Evolutionary conservation across 108 stramenopile species (phyloP).

Genomic region (Cyclotella kingstonii): DNA sequence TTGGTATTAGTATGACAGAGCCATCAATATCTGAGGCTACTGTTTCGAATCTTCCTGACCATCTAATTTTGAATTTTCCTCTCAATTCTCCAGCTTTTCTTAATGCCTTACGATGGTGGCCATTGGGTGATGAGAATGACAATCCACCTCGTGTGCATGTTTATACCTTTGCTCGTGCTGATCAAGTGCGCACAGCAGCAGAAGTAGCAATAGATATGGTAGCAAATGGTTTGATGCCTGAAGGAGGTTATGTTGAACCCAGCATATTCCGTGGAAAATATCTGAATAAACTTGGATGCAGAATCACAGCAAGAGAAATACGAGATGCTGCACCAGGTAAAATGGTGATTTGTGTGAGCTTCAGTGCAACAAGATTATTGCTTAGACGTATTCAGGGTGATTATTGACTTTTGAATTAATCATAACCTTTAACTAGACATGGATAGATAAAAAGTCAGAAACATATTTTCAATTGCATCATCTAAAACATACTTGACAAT

Average conservation of each 20-base stretch:
- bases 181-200: constrained; percentile 35
- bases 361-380: constrained; percentile 60
- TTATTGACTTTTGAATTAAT: constrained; percentile 28
- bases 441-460: no score
- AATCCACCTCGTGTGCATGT: constrained; percentile 55
- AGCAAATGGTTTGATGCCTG: constrained; percentile 63
- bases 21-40: constrained; percentile 6
- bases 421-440: no score
- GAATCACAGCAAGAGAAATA: constrained; percentile 63
- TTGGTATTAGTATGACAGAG: constrained; percentile 40
- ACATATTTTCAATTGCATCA: no score
- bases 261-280: constrained; percentile 53
- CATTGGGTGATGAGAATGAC: constrained; percentile 24
- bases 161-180: constrained; percentile 72
- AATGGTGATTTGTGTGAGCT: constrained; percentile 82
- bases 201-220: constrained; percentile 71
- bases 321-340: constrained; percentile 88
- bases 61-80: constrained; percentile 84
- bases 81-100: constrained; percentile 64
- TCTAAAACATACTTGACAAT: no score
- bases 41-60: constrained; percentile 56
- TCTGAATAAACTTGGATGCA: constrained; percentile 62
- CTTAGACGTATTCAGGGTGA: constrained; percentile 79
- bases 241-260: constrained; percentile 40
- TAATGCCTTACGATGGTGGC: constrained; percentile 79